A percentile compares a stretch with the other conserved stretches of the same genome.
These are phyloP conservation scores for Eucalyptus viminalis DNA, from an alignment of 345 rosid species.

Conservation along the genomic window DNA sequence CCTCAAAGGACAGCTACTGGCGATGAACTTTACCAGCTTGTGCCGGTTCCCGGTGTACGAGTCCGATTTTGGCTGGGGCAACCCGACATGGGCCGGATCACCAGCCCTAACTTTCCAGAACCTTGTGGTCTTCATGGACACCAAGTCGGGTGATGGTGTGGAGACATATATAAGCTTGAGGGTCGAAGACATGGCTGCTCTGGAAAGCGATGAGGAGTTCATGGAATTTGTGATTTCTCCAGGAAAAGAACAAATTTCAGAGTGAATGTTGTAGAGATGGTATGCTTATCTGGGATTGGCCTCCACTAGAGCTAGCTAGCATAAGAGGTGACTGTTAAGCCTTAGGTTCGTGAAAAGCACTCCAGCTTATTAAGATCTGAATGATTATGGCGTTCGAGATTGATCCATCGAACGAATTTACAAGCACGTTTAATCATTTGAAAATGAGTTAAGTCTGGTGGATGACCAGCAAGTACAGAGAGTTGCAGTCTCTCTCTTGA, in stretches of 20 bases:
- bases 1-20: conserved; percentile 2
- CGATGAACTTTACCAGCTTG: conserved; percentile 12
- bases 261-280: background rate
- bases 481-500: background rate
- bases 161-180: conserved; percentile 7
- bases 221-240: background rate
- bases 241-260: background rate
- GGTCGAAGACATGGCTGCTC: conserved; percentile 11
- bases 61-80: conserved; percentile 26
- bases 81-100: conserved; percentile 8
- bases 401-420: background rate
- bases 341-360: background rate
- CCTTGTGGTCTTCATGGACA: conserved; percentile 4
- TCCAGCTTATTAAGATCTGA: background rate
- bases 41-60: conserved; percentile 20
- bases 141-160: conserved; percentile 6
- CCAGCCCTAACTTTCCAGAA: conserved; percentile 4
- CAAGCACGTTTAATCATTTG: background rate
- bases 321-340: background rate
- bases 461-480: background rate
- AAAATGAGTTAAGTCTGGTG: background rate
- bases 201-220: conserved; percentile 9
- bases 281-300: background rate
- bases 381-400: background rate
- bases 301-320: background rate